Evolutionary conservation across 148 eudicot species (phyloP).

Genomic region (Chenopodium suecicum): DNA sequence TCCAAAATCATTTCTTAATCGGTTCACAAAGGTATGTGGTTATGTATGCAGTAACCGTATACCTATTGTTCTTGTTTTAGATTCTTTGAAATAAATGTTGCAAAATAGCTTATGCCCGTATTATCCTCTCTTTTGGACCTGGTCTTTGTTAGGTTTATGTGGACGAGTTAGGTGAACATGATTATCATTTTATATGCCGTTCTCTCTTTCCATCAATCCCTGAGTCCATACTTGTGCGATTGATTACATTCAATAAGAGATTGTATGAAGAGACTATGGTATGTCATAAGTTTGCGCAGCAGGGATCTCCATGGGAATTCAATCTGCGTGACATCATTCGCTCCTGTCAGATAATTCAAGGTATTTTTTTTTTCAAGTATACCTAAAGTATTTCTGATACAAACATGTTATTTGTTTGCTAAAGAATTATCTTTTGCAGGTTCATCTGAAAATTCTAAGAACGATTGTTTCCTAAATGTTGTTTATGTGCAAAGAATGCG

Average conservation of each 20-base stretch:
- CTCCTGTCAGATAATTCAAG: slow-evolving; percentile 85
- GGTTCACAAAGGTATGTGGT: slow-evolving; percentile 74
- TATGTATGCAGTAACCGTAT: background rate
- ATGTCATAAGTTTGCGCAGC: slow-evolving; percentile 67
- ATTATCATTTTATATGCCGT: slow-evolving; percentile 70
- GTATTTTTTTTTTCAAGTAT: slow-evolving; percentile 26
- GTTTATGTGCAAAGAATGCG: slow-evolving; percentile 97
- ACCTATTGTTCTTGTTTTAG: background rate
- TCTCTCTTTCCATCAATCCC: slow-evolving; percentile 67
- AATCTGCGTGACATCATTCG: slow-evolving; percentile 92
- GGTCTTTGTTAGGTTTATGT: slow-evolving; percentile 70
- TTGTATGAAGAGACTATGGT: slow-evolving; percentile 89
- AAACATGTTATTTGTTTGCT: slow-evolving; percentile 1
- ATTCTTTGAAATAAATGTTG: background rate
- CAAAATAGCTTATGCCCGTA: background rate
- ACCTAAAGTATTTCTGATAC: background rate
- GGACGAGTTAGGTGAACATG: slow-evolving; percentile 82
- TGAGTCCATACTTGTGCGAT: slow-evolving; percentile 40
- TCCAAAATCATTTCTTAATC: slow-evolving; percentile 95
- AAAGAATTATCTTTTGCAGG: slow-evolving; percentile 37
- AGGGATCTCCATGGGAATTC: slow-evolving; percentile 99
- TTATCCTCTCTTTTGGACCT: background rate
- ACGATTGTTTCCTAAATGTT: slow-evolving; percentile 62
- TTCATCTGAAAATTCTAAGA: slow-evolving; percentile 51
- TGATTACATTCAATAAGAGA: slow-evolving; percentile 70